Conservation (phyloP, 352 stramenopile species). For the Pythium utonaiense region DNA sequence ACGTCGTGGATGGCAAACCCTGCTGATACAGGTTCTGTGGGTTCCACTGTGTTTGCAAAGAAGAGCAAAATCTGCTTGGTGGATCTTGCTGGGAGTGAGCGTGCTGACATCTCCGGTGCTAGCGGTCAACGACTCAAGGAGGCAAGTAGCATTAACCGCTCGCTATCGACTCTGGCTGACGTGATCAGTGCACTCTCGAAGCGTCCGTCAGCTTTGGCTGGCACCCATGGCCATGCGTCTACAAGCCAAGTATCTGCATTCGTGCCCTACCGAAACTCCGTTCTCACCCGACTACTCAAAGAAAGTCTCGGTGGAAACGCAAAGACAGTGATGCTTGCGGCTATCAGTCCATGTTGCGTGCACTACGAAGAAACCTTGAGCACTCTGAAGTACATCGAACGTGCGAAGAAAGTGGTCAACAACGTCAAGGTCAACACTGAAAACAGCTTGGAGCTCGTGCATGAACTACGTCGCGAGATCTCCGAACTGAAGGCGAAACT, state of each 20-base stretch:
- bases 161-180: conserved; percentile 87
- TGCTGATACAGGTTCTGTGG: conserved; percentile 38
- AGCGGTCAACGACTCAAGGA: conserved; percentile 88
- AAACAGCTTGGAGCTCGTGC: conserved; percentile 90
- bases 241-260: too few species aligned
- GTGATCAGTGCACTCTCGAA: too few species aligned
- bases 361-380: conserved; percentile 93
- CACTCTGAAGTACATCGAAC: conserved; percentile 92
- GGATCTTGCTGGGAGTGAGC: conserved; percentile 88
- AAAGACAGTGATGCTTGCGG: conserved; percentile 93
- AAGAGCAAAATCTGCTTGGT: conserved; percentile 91
- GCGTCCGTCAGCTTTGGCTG: too few species aligned
- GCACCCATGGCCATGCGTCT: too few species aligned
- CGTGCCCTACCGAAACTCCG: conserved; percentile 91
- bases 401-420: conserved; percentile 92
- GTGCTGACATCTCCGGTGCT: conserved; percentile 85
- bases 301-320: conserved; percentile 91
- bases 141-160: conserved; percentile 92
- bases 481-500: conserved; percentile 43
- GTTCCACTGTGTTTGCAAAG: conserved; percentile 54
- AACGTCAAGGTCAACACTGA: conserved; percentile 87
- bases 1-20: background rate
- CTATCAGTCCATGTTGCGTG: conserved; percentile 89
- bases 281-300: conserved; percentile 87
- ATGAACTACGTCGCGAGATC: conserved; percentile 90